A percentile compares a stretch with the other conserved stretches of the same genome.
phyloP scores from a whole-genome alignment of 148 eudicot species.

The Linanthus parryae region DNA sequence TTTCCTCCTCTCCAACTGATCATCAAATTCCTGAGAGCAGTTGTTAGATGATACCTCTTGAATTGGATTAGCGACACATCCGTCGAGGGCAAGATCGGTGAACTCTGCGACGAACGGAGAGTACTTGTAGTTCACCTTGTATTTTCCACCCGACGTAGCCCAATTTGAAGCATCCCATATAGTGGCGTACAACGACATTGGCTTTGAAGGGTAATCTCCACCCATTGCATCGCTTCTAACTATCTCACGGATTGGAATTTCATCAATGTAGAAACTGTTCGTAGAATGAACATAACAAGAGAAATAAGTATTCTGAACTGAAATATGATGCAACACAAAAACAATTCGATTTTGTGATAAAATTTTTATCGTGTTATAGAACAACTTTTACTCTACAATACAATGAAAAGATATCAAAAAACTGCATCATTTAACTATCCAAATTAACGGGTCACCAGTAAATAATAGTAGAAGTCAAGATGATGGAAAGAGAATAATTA shows the following conservation, averaged over 20 bases:
- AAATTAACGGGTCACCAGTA: too few relatives aligned
- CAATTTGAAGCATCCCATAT: constrained; percentile 58
- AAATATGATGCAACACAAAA: too few relatives aligned
- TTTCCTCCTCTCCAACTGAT: constrained; percentile 11
- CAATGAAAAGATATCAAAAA: too few relatives aligned
- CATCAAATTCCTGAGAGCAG: constrained; percentile 10
- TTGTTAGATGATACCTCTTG: constrained; percentile 18
- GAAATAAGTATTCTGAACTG: not conserved
- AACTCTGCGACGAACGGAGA: constrained; percentile 47
- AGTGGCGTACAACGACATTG: constrained; percentile 51
- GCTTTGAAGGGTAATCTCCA: constrained; percentile 48
- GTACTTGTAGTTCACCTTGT: constrained; percentile 47
- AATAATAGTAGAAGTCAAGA: too few relatives aligned
- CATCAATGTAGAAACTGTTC: constrained; percentile 44
- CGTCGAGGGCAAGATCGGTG: constrained; percentile 35
- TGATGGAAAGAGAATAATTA: too few relatives aligned
- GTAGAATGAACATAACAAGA: not conserved
- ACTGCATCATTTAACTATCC: too few relatives aligned
- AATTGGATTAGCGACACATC: constrained; percentile 28
- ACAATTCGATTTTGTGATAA: too few relatives aligned
- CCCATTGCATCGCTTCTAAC: constrained; percentile 35
- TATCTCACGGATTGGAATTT: constrained; percentile 45
- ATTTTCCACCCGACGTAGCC: constrained; percentile 57
- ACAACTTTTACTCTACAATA: too few relatives aligned
- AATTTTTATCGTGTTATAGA: too few relatives aligned